phyloP scores from a whole-genome alignment of 2,329 filamentous ascomycete genomes.

The Arthroderma sp. region DNA sequence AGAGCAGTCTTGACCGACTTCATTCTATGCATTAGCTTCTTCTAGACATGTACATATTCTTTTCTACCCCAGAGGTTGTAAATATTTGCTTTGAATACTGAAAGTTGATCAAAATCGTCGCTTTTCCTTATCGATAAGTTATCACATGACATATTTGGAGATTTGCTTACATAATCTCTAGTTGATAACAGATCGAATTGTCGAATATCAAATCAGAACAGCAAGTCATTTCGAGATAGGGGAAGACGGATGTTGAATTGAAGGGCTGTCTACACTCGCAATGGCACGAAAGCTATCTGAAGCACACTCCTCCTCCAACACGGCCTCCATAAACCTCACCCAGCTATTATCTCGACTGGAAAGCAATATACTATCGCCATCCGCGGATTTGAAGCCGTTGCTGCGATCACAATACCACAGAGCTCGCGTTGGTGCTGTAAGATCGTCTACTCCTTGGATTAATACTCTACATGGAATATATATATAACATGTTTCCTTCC shows the following conservation, averaged over 20 bases:
- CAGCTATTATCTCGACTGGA: slow-evolving; percentile 35
- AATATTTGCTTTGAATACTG: neutral
- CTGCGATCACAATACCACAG: slow-evolving; percentile 33
- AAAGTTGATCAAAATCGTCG: neutral
- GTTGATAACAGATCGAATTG: neutral
- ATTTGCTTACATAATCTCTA: neutral
- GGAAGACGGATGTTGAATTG: neutral
- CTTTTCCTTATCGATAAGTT: neutral
- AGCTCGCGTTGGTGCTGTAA: slow-evolving; percentile 31
- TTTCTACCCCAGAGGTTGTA: neutral
- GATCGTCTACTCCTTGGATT: slow-evolving; percentile 9
- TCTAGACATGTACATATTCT: neutral
- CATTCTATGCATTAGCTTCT: neutral
- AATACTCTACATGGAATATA: neutral
- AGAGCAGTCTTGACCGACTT: neutral
- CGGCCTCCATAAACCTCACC: slow-evolving; percentile 29
- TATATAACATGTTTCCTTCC: neutral
- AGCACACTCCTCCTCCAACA: slow-evolving; percentile 18
- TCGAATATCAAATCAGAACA: neutral
- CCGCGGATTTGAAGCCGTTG: slow-evolving; percentile 27
- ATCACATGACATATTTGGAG: neutral
- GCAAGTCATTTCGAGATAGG: neutral
- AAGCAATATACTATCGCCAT: slow-evolving; percentile 32
- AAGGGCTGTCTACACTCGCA: neutral
- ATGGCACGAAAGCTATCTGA: slow-evolving; percentile 14